Conservation (phyloP, 345 rosid species). For the Eucalyptus curtisii region DNA sequence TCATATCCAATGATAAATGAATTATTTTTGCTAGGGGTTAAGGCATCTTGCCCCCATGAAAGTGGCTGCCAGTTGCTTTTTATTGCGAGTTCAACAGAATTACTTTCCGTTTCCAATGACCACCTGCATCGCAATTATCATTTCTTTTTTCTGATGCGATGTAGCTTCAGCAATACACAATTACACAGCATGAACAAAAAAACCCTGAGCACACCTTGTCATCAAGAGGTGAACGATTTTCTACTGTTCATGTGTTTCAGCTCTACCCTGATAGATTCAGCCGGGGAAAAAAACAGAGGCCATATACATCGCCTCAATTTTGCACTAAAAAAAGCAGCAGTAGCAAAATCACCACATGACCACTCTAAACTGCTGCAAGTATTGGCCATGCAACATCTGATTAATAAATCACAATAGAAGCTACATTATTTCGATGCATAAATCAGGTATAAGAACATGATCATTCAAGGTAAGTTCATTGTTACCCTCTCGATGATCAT, state of each 20-base stretch:
- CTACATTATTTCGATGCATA: background rate
- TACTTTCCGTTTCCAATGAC: no score
- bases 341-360: background rate
- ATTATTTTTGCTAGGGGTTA: fast-evolving
- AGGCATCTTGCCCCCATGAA: no score
- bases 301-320: background rate
- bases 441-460: background rate
- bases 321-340: background rate
- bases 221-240: no score
- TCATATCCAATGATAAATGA: no score
- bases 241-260: no score
- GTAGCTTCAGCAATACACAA: no score
- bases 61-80: no score
- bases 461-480: background rate
- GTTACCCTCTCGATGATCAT: background rate
- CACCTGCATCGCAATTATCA: no score
- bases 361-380: background rate
- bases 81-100: no score
- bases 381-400: background rate
- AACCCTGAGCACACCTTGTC: no score
- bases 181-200: no score
- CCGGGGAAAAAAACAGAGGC: fast-evolving
- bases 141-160: no score
- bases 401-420: background rate
- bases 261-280: background rate